Percentiles rank a stretch among this genome's conserved stretches.
Conservation (phyloP, 768 basidiomycete genomes). For the Pisolithus albus region DNA sequence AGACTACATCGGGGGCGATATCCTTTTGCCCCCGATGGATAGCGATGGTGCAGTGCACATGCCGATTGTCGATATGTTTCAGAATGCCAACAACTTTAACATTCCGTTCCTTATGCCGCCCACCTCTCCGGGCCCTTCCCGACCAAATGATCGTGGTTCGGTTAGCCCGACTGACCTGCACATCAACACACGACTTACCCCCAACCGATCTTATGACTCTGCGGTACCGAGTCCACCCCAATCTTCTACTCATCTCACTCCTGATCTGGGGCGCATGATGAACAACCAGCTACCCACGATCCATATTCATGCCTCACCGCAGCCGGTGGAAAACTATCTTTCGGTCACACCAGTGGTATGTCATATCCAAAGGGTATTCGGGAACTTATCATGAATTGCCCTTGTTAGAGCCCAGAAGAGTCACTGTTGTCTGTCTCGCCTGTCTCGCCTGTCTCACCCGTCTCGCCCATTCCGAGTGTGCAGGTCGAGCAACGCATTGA, state of each 20-base stretch:
- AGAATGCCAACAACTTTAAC: too few species aligned
- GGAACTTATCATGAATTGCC: not conserved
- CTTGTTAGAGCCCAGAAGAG: not conserved
- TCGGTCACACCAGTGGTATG: not conserved
- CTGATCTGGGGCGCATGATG: not conserved
- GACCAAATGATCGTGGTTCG: not conserved
- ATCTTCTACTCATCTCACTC: not conserved
- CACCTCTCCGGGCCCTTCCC: too few species aligned
- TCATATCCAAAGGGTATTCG: not conserved
- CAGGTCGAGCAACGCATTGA: not conserved
- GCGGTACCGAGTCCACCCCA: not conserved
- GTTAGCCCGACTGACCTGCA: constrained; percentile 12
- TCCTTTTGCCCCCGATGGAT: too few species aligned
- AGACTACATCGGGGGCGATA: too few species aligned
- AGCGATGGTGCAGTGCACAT: too few species aligned
- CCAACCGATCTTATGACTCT: not conserved
- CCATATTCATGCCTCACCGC: not conserved
- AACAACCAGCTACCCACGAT: not conserved
- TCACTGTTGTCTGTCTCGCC: not conserved
- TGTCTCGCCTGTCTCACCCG: not conserved
- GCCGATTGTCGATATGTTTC: too few species aligned
- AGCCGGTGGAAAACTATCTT: too few species aligned
- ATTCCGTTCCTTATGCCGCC: too few species aligned
- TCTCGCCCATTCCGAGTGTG: not conserved
- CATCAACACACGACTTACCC: constrained; percentile 14